Percentiles rank a stretch among this genome's conserved stretches.
phyloP scores from a whole-genome alignment of 106 monocot genomes.

The Apostasia shenzhenica region DNA sequence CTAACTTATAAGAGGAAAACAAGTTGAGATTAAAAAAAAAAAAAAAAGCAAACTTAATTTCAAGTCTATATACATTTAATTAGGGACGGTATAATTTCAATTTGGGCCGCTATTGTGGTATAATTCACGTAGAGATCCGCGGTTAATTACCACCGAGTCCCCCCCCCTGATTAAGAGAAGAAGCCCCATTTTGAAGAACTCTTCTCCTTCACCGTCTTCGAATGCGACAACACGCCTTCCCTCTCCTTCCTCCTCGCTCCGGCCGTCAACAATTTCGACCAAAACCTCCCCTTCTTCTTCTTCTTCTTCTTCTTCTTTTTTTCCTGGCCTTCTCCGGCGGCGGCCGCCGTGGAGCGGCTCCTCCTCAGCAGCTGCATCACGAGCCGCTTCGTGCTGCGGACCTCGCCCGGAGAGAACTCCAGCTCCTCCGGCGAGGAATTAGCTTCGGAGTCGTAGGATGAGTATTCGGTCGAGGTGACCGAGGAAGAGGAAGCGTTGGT shows the following conservation, averaged over 20 bases:
- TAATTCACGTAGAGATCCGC: too few species aligned
- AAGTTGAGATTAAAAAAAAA: too few species aligned
- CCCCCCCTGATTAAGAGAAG: neutral
- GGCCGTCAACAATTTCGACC: constrained; percentile 21
- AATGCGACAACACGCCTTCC: constrained; percentile 14
- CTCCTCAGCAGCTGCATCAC: constrained; percentile 8
- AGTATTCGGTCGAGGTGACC: neutral
- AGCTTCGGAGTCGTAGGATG: neutral
- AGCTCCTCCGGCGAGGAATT: constrained; percentile 4
- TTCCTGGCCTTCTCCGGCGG: neutral
- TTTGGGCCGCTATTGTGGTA: too few species aligned
- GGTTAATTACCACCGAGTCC: too few species aligned
- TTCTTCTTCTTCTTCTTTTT: neutral
- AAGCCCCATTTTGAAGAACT: constrained; percentile 23
- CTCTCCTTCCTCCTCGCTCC: constrained; percentile 6
- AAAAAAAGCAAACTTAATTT: too few species aligned
- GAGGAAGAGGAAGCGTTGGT: constrained; percentile 6
- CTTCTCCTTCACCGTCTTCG: constrained; percentile 52
- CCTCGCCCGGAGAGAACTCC: neutral
- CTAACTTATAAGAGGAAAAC: too few species aligned
- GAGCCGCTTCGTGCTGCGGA: neutral
- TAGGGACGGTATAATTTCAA: too few species aligned
- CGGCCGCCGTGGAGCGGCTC: constrained; percentile 20
- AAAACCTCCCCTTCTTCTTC: constrained; percentile 25
- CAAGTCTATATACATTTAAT: too few species aligned